Evolutionary conservation across 345 rosid species (phyloP), one percentile per base, ranked within the genome.

Genomic region (Streptanthus diversifolius): DNA sequence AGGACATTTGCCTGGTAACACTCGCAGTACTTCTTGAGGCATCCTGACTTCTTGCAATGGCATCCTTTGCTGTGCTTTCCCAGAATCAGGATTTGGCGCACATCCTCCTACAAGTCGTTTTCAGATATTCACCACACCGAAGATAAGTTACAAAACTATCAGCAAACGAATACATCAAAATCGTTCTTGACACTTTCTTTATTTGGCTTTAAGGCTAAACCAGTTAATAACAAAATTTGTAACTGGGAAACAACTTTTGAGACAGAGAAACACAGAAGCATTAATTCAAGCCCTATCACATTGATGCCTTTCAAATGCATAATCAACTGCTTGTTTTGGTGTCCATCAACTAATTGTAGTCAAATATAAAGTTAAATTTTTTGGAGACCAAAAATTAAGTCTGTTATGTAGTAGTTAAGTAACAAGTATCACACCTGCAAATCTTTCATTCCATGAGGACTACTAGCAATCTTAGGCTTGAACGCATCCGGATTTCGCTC

Each of bases 41-140:
- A 93, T 37, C 96, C 89, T 13, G 97, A 87, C 78, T 86, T 93
- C 86, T 83, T 90, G 82, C 97, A 89, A 68, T 89, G 83, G 65
- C 98, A 93, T 45, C 97, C 98, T 87, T 85, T 93, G 45, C 84
- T 84, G 78, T 93, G 97, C 83, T 89, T 93, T 44, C 83, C 96
- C 24, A 83, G 63, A 48, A 83, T 72, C 60, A 78, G 77, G 63
- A 71, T 74, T 60, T 82, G 87, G 56, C 52, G 78, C 19, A 54
- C 66, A 74, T 84, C 87, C 60, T 87, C 90, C 88, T 88, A 81
- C 68, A 66, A 51, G 64, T 76, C 63, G 47, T 72, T 81, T 72
- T 32, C 8, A 35, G 51, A 67, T 8, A 17, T 60, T 51, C 36
- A n/a, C n/a, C n/a, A 17, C 17, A 35, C 35, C 29, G 7, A 21